Evolutionary conservation across 2,329 filamentous ascomycete genomes (phyloP), one percentile per base, ranked within the genome.

Genomic region (Diplocarpon rosae): DNA sequence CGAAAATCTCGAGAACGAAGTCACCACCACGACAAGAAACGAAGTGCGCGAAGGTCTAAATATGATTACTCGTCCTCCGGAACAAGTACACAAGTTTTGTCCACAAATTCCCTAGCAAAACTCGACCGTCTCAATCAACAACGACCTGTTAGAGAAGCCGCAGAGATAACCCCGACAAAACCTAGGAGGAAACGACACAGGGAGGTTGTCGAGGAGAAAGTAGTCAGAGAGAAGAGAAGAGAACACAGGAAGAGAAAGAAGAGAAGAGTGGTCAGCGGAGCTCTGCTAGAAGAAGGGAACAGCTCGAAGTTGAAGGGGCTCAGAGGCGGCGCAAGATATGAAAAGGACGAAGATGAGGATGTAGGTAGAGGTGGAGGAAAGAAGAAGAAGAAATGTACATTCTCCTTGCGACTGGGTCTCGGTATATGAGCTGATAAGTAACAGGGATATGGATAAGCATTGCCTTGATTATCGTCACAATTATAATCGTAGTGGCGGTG

Each of bases 401-500:
- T 24, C 20, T 30, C 20, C 17, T n/a, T 13, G 5, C 13, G 12
- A 11, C 15, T 35, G 1, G 5, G n/a, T 34, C 10, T 14, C 39
- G 16, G 2, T 15, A 3, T 3, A 35, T 2, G 28, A 27, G 17
- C 36, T 50, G 56, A 39, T 59, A 51, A 7, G n/a, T 49, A 7
- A 34, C 36, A 30, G 20, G 24, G 33, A 33, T 28, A 20, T 55
- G 52, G 66, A 76, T 84, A 48, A 69, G 75, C 35, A 65, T 76
- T 4, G 73, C 70, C 1, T 62, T 73, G 5, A 57, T 72, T 11
- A 56, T 77, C 10, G 59, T 81, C 14, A 48, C 83, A 39, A 76
- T 88, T 48, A 73, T 85, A 54, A 79, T 86, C 38, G 71, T 77
- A 1, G 74, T 82, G 15, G 82, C 75, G 0, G 76, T 84, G 3